These are phyloP conservation scores for Cymbopogon flexuosus DNA, from an alignment of 202 grass and related monocot species.

Conservation along the genomic window DNA sequence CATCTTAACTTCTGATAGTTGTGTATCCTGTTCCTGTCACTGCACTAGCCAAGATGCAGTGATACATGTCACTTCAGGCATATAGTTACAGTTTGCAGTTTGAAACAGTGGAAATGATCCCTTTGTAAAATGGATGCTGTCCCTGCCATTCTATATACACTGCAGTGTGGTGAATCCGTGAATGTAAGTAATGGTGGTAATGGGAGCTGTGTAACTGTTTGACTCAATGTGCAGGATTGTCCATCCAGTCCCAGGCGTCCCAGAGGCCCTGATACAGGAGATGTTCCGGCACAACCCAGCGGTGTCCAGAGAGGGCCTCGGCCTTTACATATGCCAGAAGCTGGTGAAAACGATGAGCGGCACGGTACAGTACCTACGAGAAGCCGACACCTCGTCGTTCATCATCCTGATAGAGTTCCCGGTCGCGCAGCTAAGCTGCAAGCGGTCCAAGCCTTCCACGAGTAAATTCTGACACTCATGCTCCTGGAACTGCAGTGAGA, in stretches of 20 bases:
- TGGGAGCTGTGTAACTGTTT: not conserved
- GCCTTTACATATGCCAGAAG: slow-evolving; percentile 79
- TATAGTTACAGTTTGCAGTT: not conserved
- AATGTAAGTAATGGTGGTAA: not conserved
- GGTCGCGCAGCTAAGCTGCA: slow-evolving; percentile 47
- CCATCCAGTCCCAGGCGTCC: slow-evolving; percentile 75
- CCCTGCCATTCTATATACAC: not conserved
- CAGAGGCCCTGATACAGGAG: slow-evolving; percentile 74
- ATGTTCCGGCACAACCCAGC: slow-evolving; percentile 73
- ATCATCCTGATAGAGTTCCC: slow-evolving; percentile 78
- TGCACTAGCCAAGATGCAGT: not conserved
- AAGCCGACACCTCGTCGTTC: slow-evolving; percentile 73
- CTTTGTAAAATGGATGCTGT: not conserved
- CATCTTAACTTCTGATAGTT: not conserved
- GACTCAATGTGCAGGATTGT: slow-evolving; percentile 52
- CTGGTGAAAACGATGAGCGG: slow-evolving; percentile 87
- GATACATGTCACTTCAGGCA: not conserved
- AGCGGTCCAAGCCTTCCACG: slow-evolving; percentile 42
- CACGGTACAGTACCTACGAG: slow-evolving; percentile 75
- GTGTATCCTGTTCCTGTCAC: not conserved
- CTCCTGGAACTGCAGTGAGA: slow-evolving; percentile 2
- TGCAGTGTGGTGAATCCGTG: not conserved
- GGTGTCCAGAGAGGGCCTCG: slow-evolving; percentile 66
- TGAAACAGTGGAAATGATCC: not conserved
- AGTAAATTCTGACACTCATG: slow-evolving; percentile 43